Conservation (phyloP, 2,329 filamentous ascomycete genomes). For the Neofusicoccum cordaticola region DNA sequence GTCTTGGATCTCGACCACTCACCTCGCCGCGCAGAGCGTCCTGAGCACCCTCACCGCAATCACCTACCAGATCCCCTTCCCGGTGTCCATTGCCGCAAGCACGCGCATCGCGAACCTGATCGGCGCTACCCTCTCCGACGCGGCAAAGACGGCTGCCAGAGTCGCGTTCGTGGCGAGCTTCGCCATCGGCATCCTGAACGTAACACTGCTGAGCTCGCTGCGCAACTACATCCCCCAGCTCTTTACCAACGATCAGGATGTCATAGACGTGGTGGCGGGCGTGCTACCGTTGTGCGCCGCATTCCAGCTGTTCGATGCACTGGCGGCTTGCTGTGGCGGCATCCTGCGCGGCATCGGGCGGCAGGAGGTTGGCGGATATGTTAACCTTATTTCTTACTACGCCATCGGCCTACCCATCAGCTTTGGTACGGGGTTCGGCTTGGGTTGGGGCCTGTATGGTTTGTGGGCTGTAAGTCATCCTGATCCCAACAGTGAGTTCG, state of each 20-base stretch:
- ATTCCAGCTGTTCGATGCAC: conserved; percentile 85
- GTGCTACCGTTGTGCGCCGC: conserved; percentile 79
- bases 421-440: conserved; percentile 72
- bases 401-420: conserved; percentile 79
- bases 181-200: conserved; percentile 75
- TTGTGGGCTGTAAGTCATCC: conserved; percentile 61
- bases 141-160: conserved; percentile 75
- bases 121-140: conserved; percentile 76
- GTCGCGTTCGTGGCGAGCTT: conserved; percentile 68
- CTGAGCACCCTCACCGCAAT: conserved; percentile 74
- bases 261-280: conserved; percentile 61
- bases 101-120: conserved; percentile 91
- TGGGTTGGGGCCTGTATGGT: conserved; percentile 73
- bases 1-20: conserved; percentile 73
- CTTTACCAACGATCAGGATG: conserved; percentile 67
- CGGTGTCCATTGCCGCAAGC: conserved; percentile 80
- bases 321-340: conserved; percentile 77
- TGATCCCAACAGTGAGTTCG: background rate
- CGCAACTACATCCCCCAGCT: conserved; percentile 72
- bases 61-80: conserved; percentile 89
- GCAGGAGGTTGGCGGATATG: conserved; percentile 85
- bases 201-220: conserved; percentile 65
- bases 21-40: conserved; percentile 79
- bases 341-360: conserved; percentile 82
- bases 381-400: conserved; percentile 86